These are phyloP conservation scores for Phlyctochytrium bullatum DNA, from an alignment of 192 early-diverging fungal genomes.

Conservation along the genomic window DNA sequence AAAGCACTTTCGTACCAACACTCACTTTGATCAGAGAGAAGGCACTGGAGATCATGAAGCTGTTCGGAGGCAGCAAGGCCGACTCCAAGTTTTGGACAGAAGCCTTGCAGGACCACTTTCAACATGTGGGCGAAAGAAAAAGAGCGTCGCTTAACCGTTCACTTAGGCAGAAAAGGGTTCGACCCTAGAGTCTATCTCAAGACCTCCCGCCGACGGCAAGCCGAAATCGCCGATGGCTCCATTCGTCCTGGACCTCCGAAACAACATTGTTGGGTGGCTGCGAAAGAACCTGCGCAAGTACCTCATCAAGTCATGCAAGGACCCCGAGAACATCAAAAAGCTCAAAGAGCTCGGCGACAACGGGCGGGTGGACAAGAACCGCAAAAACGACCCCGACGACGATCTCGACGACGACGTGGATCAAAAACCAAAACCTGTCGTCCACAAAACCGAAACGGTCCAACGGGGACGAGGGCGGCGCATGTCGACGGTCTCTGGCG, in stretches of 20 bases:
- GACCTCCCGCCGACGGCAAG: not conserved
- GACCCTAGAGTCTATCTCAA: not conserved
- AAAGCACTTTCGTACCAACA: too few relatives aligned
- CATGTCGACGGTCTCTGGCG: too few relatives aligned
- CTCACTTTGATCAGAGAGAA: conserved; percentile 1
- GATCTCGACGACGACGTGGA: conserved; percentile 3
- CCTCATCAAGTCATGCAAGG: conserved; percentile 30
- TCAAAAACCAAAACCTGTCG: too few relatives aligned
- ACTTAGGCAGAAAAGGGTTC: not conserved
- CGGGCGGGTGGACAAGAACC: conserved; percentile 30
- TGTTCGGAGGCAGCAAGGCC: not conserved
- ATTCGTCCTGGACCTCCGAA: conserved; percentile 22
- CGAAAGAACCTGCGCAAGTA: conserved; percentile 30
- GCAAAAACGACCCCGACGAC: conserved; percentile 13
- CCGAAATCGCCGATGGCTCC: not conserved
- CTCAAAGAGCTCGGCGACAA: conserved; percentile 31
- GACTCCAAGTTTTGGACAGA: not conserved
- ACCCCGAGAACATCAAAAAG: conserved; percentile 27
- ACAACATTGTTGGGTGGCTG: conserved; percentile 27
- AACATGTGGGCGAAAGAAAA: too few relatives aligned
- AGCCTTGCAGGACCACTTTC: not conserved
- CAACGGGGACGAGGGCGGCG: too few relatives aligned
- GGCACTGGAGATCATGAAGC: not conserved
- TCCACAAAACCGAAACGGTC: too few relatives aligned
- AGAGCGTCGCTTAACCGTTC: too few relatives aligned